Evolutionary conservation across 768 basidiomycete species (phyloP).

Genomic region (Cystobasidium onofrii): DNA sequence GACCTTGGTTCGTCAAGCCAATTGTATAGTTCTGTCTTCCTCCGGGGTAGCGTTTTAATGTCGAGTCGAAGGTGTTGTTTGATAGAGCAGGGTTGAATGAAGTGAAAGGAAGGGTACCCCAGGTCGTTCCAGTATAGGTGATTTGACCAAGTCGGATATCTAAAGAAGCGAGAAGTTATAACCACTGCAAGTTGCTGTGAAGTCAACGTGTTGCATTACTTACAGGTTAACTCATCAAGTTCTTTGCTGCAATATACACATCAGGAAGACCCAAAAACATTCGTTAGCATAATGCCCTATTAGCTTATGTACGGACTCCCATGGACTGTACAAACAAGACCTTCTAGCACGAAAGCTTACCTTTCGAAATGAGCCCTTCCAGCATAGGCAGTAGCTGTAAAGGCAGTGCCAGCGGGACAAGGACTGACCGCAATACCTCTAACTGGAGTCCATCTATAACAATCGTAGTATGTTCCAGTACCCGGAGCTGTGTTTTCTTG

Average conservation of each 20-base stretch:
- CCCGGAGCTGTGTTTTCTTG: not conserved
- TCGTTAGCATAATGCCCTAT: too few relatives aligned
- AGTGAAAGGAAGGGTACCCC: conserved; percentile 6
- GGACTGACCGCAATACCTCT: not conserved
- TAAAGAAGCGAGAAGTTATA: too few relatives aligned
- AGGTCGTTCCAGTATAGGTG: not conserved
- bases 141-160: not conserved
- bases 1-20: not conserved
- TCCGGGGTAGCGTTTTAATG: not conserved
- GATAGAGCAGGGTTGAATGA: not conserved
- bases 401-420: conserved; percentile 17
- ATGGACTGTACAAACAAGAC: not conserved
- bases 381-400: not conserved
- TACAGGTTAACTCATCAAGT: not conserved
- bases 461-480: not conserved
- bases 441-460: not conserved
- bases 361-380: conserved; percentile 4
- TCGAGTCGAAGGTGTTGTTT: conserved; percentile 2
- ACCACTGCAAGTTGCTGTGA: too few relatives aligned
- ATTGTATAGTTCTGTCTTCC: not conserved
- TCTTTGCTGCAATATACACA: not conserved
- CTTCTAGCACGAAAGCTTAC: not conserved
- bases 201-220: too few relatives aligned
- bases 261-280: not conserved
- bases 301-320: too few relatives aligned